Evolutionary conservation across 169 alveolate species (phyloP).

Genomic region (Eimeria sp.): DNA sequence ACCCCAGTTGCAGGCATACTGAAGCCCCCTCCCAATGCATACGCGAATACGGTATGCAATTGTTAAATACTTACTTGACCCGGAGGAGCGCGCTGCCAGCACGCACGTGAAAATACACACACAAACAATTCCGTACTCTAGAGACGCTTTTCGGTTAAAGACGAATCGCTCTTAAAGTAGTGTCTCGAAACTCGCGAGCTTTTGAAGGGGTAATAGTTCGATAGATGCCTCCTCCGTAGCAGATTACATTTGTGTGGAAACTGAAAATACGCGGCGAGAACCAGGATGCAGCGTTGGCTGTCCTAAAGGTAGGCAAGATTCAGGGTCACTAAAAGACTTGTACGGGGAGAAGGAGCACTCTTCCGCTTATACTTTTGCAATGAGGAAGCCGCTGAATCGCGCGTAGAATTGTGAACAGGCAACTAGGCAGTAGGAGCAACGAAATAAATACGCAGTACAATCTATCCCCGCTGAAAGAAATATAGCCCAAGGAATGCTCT

Average conservation of each 20-base stretch:
- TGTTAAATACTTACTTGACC: not conserved
- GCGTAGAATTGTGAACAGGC: not conserved
- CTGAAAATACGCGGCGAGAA: no score
- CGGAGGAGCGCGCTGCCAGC: not conserved
- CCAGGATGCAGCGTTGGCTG: no score
- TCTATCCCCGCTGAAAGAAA: not conserved
- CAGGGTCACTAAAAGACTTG: no score
- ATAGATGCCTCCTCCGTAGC: no score
- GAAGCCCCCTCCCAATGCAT: no score
- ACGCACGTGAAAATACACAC: not conserved
- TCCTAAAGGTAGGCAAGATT: no score
- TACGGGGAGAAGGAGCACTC: not conserved
- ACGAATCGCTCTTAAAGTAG: not conserved
- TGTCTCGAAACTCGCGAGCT: no score
- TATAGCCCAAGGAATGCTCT: not conserved
- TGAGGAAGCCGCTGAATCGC: not conserved
- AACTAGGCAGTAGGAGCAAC: not conserved
- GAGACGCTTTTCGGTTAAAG: not conserved
- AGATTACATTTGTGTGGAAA: no score
- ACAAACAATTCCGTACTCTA: not conserved
- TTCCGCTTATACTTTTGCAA: not conserved
- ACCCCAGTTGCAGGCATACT: no score
- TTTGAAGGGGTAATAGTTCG: no score
- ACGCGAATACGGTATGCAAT: not conserved
- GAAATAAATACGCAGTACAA: not conserved